phyloP scores from a whole-genome alignment of 192 early-diverging fungal species.

The Entomortierella beljakovae region DNA sequence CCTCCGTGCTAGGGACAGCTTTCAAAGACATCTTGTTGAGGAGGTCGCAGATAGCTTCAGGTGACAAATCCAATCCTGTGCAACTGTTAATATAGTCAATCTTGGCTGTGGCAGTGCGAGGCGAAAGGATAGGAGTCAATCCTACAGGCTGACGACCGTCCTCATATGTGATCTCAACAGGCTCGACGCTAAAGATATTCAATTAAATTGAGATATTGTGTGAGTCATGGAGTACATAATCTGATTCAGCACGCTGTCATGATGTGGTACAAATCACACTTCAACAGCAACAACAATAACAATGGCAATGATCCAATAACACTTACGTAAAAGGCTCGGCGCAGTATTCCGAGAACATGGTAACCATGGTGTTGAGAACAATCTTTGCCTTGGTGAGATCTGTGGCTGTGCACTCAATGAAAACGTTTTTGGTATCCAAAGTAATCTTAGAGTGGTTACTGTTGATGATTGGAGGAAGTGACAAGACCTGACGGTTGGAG shows the following conservation, averaged over 20 bases:
- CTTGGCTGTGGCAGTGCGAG: conserved; percentile 76
- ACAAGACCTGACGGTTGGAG: conserved; percentile 84
- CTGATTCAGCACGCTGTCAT: background rate
- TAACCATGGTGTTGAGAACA: conserved; percentile 92
- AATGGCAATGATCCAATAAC: background rate
- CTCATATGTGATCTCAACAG: conserved; percentile 89
- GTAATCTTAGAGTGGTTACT: conserved; percentile 97
- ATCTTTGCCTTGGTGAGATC: conserved; percentile 95
- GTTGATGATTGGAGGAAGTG: conserved; percentile 99
- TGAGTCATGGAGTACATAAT: conserved; percentile 5
- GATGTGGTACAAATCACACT: background rate
- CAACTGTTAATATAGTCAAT: conserved; percentile 90
- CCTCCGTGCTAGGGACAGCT: conserved; percentile 63
- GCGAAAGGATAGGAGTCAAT: conserved; percentile 80
- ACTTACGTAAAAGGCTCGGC: conserved; percentile 88
- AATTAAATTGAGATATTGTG: conserved; percentile 5
- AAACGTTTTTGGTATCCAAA: conserved; percentile 92
- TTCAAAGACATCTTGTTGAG: conserved; percentile 91
- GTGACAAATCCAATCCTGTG: conserved; percentile 77
- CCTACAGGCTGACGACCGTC: conserved; percentile 69
- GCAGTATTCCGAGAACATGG: conserved; percentile 98
- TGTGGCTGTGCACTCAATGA: conserved; percentile 98
- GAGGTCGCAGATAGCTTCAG: conserved; percentile 77
- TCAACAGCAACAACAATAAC: too few relatives aligned
- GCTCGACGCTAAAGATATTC: conserved; percentile 77